Conservation (phyloP, 1,284 basidiomycete genomes). For the Cryptococcus sp. region DNA sequence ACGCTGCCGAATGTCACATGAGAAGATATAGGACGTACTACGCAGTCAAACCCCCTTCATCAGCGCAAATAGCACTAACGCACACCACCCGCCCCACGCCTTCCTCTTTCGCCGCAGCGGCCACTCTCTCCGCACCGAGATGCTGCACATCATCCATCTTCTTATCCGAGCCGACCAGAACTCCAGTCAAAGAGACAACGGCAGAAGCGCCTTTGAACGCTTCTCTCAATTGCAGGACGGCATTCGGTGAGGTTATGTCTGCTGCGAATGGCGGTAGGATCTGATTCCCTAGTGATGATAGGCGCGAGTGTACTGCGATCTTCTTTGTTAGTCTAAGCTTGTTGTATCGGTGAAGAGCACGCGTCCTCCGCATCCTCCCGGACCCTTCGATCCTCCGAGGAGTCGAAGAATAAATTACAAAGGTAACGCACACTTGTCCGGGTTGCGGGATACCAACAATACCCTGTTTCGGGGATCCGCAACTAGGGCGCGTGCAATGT, state of each 20-base stretch:
- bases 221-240: conserved; percentile 50
- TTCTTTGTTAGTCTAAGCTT: too few relatives aligned
- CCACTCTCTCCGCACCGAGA: conserved; percentile 65
- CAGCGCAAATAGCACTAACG: conserved; percentile 47
- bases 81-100: conserved; percentile 41
- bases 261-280: conserved; percentile 57
- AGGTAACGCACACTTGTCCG: conserved; percentile 50
- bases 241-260: conserved; percentile 61
- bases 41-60: conserved; percentile 41
- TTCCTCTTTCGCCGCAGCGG: conserved; percentile 28
- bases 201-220: conserved; percentile 61
- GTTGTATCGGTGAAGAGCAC: too few relatives aligned
- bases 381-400: too few relatives aligned
- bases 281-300: conserved; percentile 40
- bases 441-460: conserved; percentile 62
- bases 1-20: too few relatives aligned
- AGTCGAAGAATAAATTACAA: not conserved
- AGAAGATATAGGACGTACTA: conserved; percentile 29
- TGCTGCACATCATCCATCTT: conserved; percentile 65
- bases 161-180: conserved; percentile 61
- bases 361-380: too few relatives aligned
- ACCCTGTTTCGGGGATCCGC: conserved; percentile 53
- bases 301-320: conserved; percentile 31
- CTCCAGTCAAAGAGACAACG: conserved; percentile 66
- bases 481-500: conserved; percentile 59